Conservation (phyloP, 306 rosid genomes). For the Potentilla sterilis region DNA sequence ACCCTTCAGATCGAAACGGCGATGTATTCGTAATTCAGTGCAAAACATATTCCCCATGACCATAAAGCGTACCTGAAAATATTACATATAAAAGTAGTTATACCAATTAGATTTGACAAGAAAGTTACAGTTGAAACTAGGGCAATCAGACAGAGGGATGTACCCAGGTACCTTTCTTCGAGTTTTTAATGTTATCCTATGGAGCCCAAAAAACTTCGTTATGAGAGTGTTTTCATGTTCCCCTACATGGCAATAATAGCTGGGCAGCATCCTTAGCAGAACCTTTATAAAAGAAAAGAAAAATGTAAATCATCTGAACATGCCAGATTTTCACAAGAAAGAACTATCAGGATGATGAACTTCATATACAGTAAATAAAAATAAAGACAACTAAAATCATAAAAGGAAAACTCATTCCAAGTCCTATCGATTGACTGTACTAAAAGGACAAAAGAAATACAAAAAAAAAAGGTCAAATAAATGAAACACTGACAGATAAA, state of each 20-base stretch:
- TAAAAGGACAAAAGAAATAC: not conserved
- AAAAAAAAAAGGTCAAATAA: not conserved
- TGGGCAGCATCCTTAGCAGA: conserved; percentile 88
- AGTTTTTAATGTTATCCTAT: conserved; percentile 69
- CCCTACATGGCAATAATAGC: conserved; percentile 72
- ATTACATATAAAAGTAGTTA: conserved; percentile 31
- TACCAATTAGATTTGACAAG: conserved; percentile 15
- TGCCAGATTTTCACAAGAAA: not conserved
- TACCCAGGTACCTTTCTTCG: conserved; percentile 70
- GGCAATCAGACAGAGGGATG: conserved; percentile 20
- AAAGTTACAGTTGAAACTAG: conserved; percentile 21
- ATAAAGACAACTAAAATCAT: not conserved
- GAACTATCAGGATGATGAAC: not conserved
- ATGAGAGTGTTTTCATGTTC: conserved; percentile 85
- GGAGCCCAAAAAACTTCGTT: conserved; percentile 89
- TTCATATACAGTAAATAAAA: not conserved
- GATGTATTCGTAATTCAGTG: conserved; percentile 85
- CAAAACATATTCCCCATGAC: conserved; percentile 99
- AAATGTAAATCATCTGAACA: conserved; percentile 4
- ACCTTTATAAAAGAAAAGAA: conserved; percentile 46
- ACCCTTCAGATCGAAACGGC: conserved; percentile 91
- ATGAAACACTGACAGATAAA: not conserved
- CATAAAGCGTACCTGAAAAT: conserved; percentile 78
- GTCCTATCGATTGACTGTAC: not conserved
- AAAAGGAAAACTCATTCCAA: not conserved